Conservation (phyloP, 148 eudicot species). For the Rhododendron williamsianum region DNA sequence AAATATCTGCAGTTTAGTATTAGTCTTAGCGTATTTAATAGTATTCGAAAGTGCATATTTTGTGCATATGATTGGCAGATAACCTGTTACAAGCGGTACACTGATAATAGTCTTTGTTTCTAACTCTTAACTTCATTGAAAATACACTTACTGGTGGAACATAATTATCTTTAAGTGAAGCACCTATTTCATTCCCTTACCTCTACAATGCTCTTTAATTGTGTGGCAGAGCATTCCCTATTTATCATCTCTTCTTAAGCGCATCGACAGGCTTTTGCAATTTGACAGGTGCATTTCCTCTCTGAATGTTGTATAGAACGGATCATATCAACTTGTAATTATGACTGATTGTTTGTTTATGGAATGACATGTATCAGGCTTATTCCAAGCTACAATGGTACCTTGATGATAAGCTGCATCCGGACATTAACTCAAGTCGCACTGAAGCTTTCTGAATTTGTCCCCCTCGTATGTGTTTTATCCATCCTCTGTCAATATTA, state of each 20-base stretch:
- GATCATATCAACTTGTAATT: background rate
- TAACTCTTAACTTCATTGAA: background rate
- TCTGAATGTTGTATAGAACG: conserved; percentile 3
- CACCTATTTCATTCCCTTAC: conserved; percentile 4
- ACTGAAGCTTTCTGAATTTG: conserved; percentile 66
- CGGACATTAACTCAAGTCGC: conserved; percentile 82
- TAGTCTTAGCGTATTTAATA: background rate
- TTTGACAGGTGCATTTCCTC: conserved; percentile 73
- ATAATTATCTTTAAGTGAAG: background rate
- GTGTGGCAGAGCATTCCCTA: conserved; percentile 56
- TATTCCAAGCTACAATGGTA: conserved; percentile 96
- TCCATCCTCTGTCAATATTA: background rate
- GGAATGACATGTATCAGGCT: conserved; percentile 42
- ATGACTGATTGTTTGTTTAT: conserved; percentile 19
- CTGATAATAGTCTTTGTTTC: background rate
- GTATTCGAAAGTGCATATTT: background rate
- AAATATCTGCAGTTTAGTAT: background rate
- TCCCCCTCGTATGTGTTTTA: conserved; percentile 59
- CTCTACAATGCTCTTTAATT: conserved; percentile 11
- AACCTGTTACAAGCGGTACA: background rate
- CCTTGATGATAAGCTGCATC: conserved; percentile 79
- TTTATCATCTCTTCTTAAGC: conserved; percentile 77
- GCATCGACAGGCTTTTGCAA: conserved; percentile 83
- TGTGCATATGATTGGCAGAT: conserved; percentile 4
- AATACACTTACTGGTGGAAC: background rate